Evolutionary conservation across 2,329 filamentous ascomycete genomes (phyloP).

Genomic region (Verticillium dahliae): DNA sequence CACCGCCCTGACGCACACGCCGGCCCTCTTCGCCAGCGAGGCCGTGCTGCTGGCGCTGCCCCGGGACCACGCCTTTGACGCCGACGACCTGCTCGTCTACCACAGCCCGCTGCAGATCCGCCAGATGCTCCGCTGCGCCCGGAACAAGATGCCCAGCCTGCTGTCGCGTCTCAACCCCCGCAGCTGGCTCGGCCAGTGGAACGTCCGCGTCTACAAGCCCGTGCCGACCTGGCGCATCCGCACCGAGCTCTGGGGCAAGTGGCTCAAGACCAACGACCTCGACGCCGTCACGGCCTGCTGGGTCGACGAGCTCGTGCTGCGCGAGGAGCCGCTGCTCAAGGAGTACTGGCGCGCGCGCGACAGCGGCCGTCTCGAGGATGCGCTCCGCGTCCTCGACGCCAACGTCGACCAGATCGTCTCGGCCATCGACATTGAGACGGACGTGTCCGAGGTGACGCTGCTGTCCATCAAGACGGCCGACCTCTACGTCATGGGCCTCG

Average conservation of each 20-base stretch:
- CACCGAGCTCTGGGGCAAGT: constrained; percentile 42
- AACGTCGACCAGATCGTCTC: constrained; percentile 27
- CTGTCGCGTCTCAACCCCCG: constrained; percentile 17
- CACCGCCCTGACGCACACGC: constrained; percentile 15
- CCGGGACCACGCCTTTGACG: constrained; percentile 21
- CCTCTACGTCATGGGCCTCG: constrained; percentile 33
- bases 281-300: constrained; percentile 42
- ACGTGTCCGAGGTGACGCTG: constrained; percentile 28
- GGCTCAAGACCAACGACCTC: constrained; percentile 36
- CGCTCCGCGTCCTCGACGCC: constrained; percentile 33
- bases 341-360: constrained; percentile 39
- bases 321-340: constrained; percentile 34
- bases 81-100: constrained; percentile 27
- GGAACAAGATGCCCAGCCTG: constrained; percentile 10
- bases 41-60: constrained; percentile 19
- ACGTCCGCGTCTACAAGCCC: constrained; percentile 20
- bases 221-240: constrained; percentile 39
- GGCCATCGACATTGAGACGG: constrained; percentile 28
- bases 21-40: constrained; percentile 21
- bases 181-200: constrained; percentile 14
- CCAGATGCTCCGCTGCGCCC: constrained; percentile 16
- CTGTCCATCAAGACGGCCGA: constrained; percentile 31
- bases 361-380: constrained; percentile 30
- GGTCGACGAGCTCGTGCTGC: constrained; percentile 41
- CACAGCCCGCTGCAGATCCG: constrained; percentile 20